phyloP scores from a whole-genome alignment of 1,284 basidiomycete genomes.

The Boletellus deceptivus region DNA sequence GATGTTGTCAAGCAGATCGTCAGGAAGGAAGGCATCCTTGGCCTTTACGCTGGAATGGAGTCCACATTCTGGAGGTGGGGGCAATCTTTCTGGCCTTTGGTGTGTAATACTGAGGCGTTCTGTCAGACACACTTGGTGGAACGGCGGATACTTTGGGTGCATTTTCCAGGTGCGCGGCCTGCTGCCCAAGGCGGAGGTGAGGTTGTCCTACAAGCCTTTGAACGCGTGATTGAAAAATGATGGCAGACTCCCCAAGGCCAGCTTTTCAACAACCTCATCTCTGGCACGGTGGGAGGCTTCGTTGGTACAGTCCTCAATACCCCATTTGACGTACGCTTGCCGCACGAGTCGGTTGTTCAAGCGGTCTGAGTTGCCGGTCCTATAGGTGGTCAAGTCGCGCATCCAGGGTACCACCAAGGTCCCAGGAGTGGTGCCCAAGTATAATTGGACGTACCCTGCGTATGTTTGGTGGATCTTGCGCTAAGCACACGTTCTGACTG shows the following conservation, averaged over 20 bases:
- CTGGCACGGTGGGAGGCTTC: slow-evolving; percentile 88
- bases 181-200: slow-evolving; percentile 82
- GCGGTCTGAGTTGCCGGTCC: slow-evolving; percentile 1
- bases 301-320: slow-evolving; percentile 83
- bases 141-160: slow-evolving; percentile 92
- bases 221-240: background rate
- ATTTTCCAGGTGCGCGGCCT: slow-evolving; percentile 82
- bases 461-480: slow-evolving; percentile 22
- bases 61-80: slow-evolving; percentile 88
- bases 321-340: slow-evolving; percentile 61
- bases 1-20: slow-evolving; percentile 86
- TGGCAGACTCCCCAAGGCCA: slow-evolving; percentile 65
- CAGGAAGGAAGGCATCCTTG: slow-evolving; percentile 75
- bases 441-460: slow-evolving; percentile 92
- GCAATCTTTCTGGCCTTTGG: background rate
- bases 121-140: slow-evolving; percentile 79
- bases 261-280: slow-evolving; percentile 90
- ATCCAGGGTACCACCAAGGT: slow-evolving; percentile 78
- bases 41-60: slow-evolving; percentile 92
- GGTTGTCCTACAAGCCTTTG: slow-evolving; percentile 9
- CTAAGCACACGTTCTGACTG: background rate
- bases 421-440: slow-evolving; percentile 75
- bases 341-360: background rate
- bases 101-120: background rate
- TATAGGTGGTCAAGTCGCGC: slow-evolving; percentile 87